Evolutionary conservation across 768 basidiomycete species (phyloP), one percentile per base, ranked within the genome.

Genomic region (Boletellus ananiceps): DNA sequence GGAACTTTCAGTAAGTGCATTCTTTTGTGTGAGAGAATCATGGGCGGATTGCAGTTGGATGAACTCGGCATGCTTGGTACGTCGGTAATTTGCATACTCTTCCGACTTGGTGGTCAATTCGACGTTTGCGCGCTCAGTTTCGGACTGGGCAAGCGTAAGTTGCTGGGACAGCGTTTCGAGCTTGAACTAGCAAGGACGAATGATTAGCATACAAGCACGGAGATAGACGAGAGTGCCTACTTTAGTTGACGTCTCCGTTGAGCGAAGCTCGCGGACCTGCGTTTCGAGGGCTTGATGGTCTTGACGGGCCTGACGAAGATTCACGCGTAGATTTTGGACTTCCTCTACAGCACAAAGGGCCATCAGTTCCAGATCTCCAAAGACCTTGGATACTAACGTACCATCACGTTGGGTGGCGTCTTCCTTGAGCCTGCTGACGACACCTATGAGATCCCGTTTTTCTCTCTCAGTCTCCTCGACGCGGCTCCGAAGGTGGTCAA

Each of bases 381-480:
- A 51, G 27, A 40, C 44, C 18, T 12, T 15, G 12, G 6, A 40
- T 32, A 12, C 4, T 32, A 31, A 60, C 76, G 47, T 47, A 92
- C 93, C 88, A 52, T 93, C 87, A 46, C 86, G 80, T 60, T 86
- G 81, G 8, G 76, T 61, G 36, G 76, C 74, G 52, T 93, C 88
- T 58, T 88, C 82, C 64, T 91, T 88, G 54, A 93, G 69, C 46
- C 88, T 78, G 64, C 87, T 92, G 5, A 93, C 81, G 38, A 93
- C 86, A 25, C 79, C 81, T 37, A 94, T 74, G 40, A 96, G 77
- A 54, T 94, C 91, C 31, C 92, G 82, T 69, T 96, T 96, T 74
- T 96, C 94, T 46, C 88, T 78, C 55, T 96, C 91, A 1, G 79
- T 78, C 52, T 90, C 87, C 18, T 90, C 83, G 4, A 86, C 69